Evolutionary conservation across 2,329 filamentous ascomycete species (phyloP).

Genomic region (Trichocomaceae sp.): DNA sequence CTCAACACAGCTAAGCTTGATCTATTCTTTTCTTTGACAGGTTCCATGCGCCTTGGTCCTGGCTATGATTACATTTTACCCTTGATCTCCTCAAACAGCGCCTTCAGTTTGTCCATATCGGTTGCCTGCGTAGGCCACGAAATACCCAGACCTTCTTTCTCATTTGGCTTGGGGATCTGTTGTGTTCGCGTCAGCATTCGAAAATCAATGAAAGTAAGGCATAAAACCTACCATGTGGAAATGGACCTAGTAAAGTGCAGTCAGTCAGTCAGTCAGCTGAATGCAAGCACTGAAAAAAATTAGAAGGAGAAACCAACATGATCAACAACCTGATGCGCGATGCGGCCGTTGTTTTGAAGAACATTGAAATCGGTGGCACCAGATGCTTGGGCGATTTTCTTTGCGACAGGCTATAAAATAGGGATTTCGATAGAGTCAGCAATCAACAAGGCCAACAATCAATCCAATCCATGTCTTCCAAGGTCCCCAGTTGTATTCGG

Average conservation of each 20-base stretch:
- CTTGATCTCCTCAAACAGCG: slow-evolving; percentile 75
- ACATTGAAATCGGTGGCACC: slow-evolving; percentile 83
- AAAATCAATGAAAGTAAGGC: slow-evolving; percentile 5
- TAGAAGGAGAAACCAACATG: slow-evolving; percentile 58
- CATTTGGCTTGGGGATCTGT: slow-evolving; percentile 89
- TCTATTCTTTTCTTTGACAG: neutral
- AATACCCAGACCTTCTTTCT: slow-evolving; percentile 70
- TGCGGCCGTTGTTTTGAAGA: slow-evolving; percentile 87
- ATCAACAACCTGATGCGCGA: slow-evolving; percentile 87
- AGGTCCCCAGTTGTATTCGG: slow-evolving; percentile 12
- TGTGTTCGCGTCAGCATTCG: neutral
- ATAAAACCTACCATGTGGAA: slow-evolving; percentile 71
- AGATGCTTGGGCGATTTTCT: slow-evolving; percentile 73
- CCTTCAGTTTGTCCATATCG: slow-evolving; percentile 79
- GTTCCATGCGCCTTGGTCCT: no score
- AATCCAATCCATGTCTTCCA: slow-evolving; percentile 6
- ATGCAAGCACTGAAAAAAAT: neutral
- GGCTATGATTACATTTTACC: slow-evolving; percentile 63
- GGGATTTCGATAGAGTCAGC: neutral
- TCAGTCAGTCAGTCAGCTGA: slow-evolving; percentile 1
- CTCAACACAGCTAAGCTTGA: no score
- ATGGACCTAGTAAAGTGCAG: slow-evolving; percentile 61
- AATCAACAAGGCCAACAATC: neutral
- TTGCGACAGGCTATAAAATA: slow-evolving; percentile 60
- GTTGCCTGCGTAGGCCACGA: slow-evolving; percentile 68